Evolutionary conservation across 352 stramenopile genomes (phyloP), one percentile per base, ranked within the genome.

Genomic region (Globisporangium heterothallicum): DNA sequence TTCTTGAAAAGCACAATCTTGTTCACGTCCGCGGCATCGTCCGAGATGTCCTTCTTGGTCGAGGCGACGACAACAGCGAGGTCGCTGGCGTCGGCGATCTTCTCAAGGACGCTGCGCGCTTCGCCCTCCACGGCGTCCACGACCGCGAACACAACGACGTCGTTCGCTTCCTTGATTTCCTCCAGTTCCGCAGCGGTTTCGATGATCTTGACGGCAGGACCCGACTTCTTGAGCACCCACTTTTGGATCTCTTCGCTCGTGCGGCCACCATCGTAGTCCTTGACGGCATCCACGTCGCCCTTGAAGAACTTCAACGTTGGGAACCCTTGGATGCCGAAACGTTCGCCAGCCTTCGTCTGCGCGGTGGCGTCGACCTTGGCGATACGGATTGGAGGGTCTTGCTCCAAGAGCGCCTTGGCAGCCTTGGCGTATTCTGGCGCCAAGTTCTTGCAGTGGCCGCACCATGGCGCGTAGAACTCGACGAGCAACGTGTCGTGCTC

Each of bases 241-340:
- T 86, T 83, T 56, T 91, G 66, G 63, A 97, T 97, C 56, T 96
- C 89, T 14, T 74, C 63, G 32, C 72, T 70, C 25, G 78, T 94
- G 64, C 90, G 84, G 58, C 87, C 88, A 27, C 87, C 82, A 46
- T 90, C 85, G 62, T 87, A 88, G 61, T 97, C 93, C 70, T 96
- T 94, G 55, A 80, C 64, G 4, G 72, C 41, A 43, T 91, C 82
- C 22, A 75, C 67, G 47, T 89, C 76, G 52, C 80, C 80, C 71
- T 95, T 94, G 64, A 97, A 96, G 63, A 95, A 96, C 74, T 97
- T 96, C 56, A 97, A 72, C 50, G 88, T 97, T 27, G 90, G 90
- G 75, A 96, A 97, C 19, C 87, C 87, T 43, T 80, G 70, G 44
- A 97, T 75, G 22, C 44, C 68, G 57, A 93, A 96, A 63, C 86